Evolutionary conservation across 306 rosid genomes (phyloP).

Genomic region (Medicago arabica): DNA sequence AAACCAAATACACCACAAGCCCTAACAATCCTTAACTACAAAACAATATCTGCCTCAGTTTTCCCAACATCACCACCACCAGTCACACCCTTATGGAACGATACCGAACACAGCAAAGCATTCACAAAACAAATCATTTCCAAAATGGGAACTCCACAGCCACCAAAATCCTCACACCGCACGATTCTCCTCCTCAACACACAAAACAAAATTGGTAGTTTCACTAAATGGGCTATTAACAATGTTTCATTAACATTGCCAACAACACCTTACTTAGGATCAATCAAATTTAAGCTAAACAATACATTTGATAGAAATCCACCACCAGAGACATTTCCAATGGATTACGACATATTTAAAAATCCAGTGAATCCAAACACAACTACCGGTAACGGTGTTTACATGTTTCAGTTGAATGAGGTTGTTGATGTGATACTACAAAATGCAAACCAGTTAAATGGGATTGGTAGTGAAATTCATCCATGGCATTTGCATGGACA

Average conservation of each 20-base stretch:
- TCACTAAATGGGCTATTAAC: constrained; percentile 78
- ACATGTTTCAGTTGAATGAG: constrained; percentile 41
- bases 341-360: constrained; percentile 51
- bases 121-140: constrained; percentile 63
- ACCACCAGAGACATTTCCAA: constrained; percentile 55
- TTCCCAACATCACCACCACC: constrained; percentile 72
- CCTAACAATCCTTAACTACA: constrained; percentile 68
- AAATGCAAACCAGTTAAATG: constrained; percentile 56
- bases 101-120: constrained; percentile 61
- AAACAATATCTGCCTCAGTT: constrained; percentile 54
- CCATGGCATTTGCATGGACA: constrained; percentile 97
- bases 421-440: constrained; percentile 73
- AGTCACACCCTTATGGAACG: constrained; percentile 67
- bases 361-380: constrained; percentile 56
- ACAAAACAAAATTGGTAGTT: constrained; percentile 64
- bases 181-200: constrained; percentile 76
- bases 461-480: constrained; percentile 69
- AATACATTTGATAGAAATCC: constrained; percentile 39
- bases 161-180: constrained; percentile 55
- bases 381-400: constrained; percentile 56
- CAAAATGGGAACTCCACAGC: constrained; percentile 63
- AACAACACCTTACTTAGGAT: constrained; percentile 68
- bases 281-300: constrained; percentile 40
- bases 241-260: constrained; percentile 69
- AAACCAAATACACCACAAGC: constrained; percentile 65